Evolutionary conservation across 2,329 filamentous ascomycete genomes (phyloP).

Genomic region (Clonostachys chloroleuca): DNA sequence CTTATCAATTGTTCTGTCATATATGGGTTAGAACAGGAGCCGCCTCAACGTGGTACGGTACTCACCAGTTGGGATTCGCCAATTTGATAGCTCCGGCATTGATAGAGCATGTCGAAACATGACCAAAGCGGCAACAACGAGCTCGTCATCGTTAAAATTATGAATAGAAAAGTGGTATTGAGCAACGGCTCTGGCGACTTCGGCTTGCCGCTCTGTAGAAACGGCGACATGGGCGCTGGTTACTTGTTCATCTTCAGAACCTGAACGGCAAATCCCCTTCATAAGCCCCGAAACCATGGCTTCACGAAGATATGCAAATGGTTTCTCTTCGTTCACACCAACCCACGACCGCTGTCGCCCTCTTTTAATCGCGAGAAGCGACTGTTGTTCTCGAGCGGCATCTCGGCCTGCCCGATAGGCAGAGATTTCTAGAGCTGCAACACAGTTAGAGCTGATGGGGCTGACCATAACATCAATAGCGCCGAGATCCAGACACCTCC

Average conservation of each 20-base stretch:
- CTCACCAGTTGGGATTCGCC: constrained; percentile 74
- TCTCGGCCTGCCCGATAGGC: constrained; percentile 80
- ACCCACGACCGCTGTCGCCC: constrained; percentile 89
- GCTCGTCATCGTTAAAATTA: constrained; percentile 83
- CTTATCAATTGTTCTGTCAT: constrained; percentile 71
- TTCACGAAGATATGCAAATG: constrained; percentile 85
- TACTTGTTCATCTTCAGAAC: constrained; percentile 59
- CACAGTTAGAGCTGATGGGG: constrained; percentile 69
- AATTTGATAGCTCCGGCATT: constrained; percentile 76
- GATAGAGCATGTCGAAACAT: constrained; percentile 88
- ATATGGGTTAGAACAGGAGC: neutral
- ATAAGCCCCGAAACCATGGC: constrained; percentile 91
- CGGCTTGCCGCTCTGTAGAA: constrained; percentile 56
- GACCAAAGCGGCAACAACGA: constrained; percentile 76
- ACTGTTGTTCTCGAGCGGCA: constrained; percentile 67
- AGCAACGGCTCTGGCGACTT: constrained; percentile 66
- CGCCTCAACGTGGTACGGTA: constrained; percentile 1
- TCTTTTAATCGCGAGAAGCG: constrained; percentile 66
- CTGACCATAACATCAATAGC: constrained; percentile 82
- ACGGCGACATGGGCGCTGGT: constrained; percentile 64
- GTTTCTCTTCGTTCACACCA: constrained; percentile 77
- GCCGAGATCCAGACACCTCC: constrained; percentile 77
- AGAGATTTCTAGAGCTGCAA: constrained; percentile 74
- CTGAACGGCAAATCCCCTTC: constrained; percentile 77
- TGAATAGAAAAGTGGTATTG: constrained; percentile 89